A percentile compares a stretch with the other conserved stretches of the same genome.
Evolutionary conservation across 1,139 yeast species (phyloP).

Genomic region (Saccharomycopsis hybrid): DNA sequence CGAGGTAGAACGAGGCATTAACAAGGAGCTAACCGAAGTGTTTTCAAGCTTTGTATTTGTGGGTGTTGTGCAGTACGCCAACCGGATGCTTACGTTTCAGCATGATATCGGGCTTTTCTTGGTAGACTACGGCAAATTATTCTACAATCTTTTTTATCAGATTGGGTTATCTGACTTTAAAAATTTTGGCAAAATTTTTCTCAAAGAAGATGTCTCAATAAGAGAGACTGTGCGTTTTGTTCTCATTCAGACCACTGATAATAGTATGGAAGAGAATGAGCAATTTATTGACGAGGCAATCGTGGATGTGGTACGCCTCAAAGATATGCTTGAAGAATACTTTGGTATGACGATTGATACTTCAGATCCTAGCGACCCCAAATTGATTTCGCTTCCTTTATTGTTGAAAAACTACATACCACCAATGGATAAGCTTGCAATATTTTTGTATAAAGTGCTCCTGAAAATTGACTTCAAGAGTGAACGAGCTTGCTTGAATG

Average conservation of each 20-base stretch:
- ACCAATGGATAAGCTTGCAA: constrained; percentile 54
- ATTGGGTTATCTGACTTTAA: constrained; percentile 70
- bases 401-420: constrained; percentile 61
- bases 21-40: constrained; percentile 54
- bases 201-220: constrained; percentile 36
- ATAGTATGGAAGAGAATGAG: neutral
- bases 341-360: constrained; percentile 46
- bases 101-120: constrained; percentile 69
- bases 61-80: constrained; percentile 71
- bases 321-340: constrained; percentile 77
- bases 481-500: constrained; percentile 63
- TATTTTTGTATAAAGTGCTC: constrained; percentile 59
- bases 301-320: constrained; percentile 39
- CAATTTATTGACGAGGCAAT: constrained; percentile 25
- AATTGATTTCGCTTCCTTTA: constrained; percentile 55
- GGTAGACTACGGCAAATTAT: constrained; percentile 72
- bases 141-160: constrained; percentile 74
- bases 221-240: constrained; percentile 29
- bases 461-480: constrained; percentile 52
- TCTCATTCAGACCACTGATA: constrained; percentile 2
- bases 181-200: constrained; percentile 63
- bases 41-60: constrained; percentile 69
- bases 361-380: constrained; percentile 29
- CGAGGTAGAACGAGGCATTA: constrained; percentile 41
- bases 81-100: constrained; percentile 75